Base-by-base conservation (phyloP, 495 filamentous ascomycete species). In the Venustampulla echinocandica region DNA sequence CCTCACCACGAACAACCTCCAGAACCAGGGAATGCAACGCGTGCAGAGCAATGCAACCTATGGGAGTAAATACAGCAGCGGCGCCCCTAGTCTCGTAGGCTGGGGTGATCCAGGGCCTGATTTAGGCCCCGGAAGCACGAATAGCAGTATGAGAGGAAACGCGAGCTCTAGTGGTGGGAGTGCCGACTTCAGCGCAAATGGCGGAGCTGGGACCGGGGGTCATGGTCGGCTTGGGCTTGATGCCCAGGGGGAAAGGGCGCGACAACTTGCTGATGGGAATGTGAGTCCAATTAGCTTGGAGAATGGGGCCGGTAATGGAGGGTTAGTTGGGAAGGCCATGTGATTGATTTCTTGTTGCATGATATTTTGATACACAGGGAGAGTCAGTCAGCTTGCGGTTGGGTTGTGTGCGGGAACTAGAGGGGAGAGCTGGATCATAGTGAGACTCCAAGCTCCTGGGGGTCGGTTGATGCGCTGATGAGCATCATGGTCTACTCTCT, bases 101-200 rank as follows among this genome's bases (percentile, higher is more conserved):
- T 77, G 71, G 72, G 70, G 66, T 37, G 71, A 75, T 41, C 73
- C 71, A 2, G 71, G 70, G 3, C 72, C 73, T 4, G 71, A 75
- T 50, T 64, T 75, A 10, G 56, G 48, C 1, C 47, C 51, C 0
- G 50, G 50, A 17, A 53, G 46, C 32, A 22, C 19, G 24, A 44
- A 20, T 22, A 53, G 36, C 14, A 50, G 47, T 44, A 10, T 50
- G 39, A 43, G 54, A 47, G 54, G 36, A 9, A 49, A 52, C 42
- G 49, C 32, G 3, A 30, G 34, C 24, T 42, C 34, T 7, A 42
- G 35, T 19, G 44, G 47, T 7, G 39, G 46, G 9, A 47, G 47
- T 20, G 27, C 5, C 17, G 52, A 54, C 22, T 50, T 50, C 24
- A 30, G 47, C 15, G 19, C n/a, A 13, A 42, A 24, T 15, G 17